phyloP scores from a whole-genome alignment of 768 basidiomycete genomes.

The Suillus americanus region DNA sequence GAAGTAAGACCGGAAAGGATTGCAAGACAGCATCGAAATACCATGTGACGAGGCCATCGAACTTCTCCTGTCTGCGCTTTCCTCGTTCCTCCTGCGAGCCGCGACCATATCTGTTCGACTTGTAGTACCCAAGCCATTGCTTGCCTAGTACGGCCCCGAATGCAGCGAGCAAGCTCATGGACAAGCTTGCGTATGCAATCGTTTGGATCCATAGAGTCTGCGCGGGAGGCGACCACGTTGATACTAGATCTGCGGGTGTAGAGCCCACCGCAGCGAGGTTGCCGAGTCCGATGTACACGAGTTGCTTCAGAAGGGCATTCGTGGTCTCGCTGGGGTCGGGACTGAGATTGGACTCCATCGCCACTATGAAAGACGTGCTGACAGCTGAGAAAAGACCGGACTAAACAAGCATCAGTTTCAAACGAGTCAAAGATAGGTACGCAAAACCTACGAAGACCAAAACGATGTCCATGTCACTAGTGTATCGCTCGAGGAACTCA shows the following conservation, averaged over 20 bases:
- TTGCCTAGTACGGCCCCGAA: constrained; percentile 17
- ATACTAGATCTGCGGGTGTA: background rate
- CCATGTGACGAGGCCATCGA: constrained; percentile 14
- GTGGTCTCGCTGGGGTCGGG: constrained; percentile 13
- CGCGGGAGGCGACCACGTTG: background rate
- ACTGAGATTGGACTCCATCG: constrained; percentile 9
- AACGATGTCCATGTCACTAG: constrained; percentile 16
- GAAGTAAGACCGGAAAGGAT: constrained; percentile 11
- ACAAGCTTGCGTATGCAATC: constrained; percentile 13
- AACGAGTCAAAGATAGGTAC: background rate
- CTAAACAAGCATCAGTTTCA: background rate
- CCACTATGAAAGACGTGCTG: constrained; percentile 11
- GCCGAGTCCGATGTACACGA: constrained; percentile 7
- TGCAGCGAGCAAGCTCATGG: constrained; percentile 14
- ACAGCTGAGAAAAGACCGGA: constrained; percentile 17
- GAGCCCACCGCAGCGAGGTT: constrained; percentile 2
- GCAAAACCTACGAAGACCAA: constrained; percentile 19
- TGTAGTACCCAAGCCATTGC: constrained; percentile 14
- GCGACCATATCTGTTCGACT: background rate
- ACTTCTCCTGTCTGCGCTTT: constrained; percentile 8
- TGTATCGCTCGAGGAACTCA: constrained; percentile 17
- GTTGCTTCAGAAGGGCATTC: constrained; percentile 10
- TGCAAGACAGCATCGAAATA: constrained; percentile 12
- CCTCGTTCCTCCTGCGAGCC: constrained; percentile 12
- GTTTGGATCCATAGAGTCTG: background rate